These are phyloP conservation scores for Nannochloris sp. DNA, from an alignment of 139 green algal species.

Conservation along the genomic window DNA sequence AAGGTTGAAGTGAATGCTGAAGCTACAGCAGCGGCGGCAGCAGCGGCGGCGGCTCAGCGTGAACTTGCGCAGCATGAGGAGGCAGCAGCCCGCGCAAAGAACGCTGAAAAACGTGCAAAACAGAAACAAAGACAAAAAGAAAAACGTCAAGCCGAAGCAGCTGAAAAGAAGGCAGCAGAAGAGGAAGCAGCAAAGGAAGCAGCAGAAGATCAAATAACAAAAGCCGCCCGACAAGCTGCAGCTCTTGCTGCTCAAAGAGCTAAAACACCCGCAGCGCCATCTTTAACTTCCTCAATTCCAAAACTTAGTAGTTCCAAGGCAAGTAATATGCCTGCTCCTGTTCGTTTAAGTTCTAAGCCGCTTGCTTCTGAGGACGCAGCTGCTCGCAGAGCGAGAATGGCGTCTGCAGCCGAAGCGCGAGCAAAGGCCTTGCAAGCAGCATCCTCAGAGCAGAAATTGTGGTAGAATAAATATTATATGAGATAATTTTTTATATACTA, in stretches of 20 bases:
- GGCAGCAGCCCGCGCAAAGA: too few relatives aligned
- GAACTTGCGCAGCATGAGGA: background rate
- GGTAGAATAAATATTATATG: too few relatives aligned
- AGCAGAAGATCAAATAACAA: constrained; percentile 50
- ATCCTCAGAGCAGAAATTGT: constrained; percentile 36
- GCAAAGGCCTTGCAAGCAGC: constrained; percentile 49
- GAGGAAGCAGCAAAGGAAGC: constrained; percentile 28
- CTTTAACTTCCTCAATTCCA: constrained; percentile 1
- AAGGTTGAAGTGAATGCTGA: constrained; percentile 5
- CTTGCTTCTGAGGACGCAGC: constrained; percentile 36
- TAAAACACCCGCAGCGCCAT: background rate
- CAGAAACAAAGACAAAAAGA: constrained; percentile 63
- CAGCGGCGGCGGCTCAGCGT: background rate
- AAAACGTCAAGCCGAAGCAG: constrained; percentile 25
- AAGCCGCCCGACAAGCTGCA: constrained; percentile 42
- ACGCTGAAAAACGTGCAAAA: constrained; percentile 61
- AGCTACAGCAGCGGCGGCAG: background rate
- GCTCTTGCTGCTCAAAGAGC: constrained; percentile 20
- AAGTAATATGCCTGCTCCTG: constrained; percentile 1
- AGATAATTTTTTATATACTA: too few relatives aligned
- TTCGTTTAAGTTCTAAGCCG: constrained; percentile 15
- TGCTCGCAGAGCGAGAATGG: constrained; percentile 48
- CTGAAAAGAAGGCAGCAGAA: constrained; percentile 16
- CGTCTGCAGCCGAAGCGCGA: constrained; percentile 68
- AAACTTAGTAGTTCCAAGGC: background rate